Conservation (phyloP, 164 flowering plant genomes). For the Warburgia ugandensis region DNA sequence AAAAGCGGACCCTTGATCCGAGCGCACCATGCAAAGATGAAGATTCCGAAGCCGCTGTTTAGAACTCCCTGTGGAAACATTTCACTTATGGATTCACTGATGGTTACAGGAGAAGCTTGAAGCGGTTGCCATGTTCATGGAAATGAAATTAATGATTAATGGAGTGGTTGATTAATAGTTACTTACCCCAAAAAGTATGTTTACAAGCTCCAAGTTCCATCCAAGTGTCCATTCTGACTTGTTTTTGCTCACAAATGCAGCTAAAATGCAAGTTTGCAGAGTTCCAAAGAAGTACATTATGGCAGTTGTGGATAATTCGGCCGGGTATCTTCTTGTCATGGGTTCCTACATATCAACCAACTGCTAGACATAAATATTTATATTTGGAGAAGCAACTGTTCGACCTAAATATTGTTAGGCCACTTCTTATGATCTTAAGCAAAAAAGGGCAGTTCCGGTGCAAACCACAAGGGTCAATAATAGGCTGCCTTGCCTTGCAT, state of each 20-base stretch:
- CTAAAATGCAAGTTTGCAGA: conserved; percentile 14
- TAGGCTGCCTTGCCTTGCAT: no score
- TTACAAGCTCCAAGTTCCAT: conserved; percentile 19
- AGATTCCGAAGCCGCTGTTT: conserved; percentile 11
- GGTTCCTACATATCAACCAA: no score
- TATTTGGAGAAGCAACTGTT: no score
- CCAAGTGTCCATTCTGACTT: conserved; percentile 14
- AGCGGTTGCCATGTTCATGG: neutral
- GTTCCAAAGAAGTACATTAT: conserved; percentile 20
- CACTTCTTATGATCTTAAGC: no score
- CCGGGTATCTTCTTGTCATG: conserved; percentile 16
- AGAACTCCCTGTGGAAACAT: conserved; percentile 9
- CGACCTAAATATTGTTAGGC: no score
- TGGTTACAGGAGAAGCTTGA: neutral
- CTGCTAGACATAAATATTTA: no score
- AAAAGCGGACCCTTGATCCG: conserved; percentile 11
- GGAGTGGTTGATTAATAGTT: neutral
- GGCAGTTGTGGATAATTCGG: conserved; percentile 17
- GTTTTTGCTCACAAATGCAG: conserved; percentile 10
- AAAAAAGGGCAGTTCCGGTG: no score
- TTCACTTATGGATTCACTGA: conserved; percentile 1
- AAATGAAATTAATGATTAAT: neutral
- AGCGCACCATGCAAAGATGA: conserved; percentile 11
- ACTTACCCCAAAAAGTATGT: conserved; percentile 17
- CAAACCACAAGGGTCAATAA: no score